Base-by-base conservation (phyloP, 345 rosid genomes). In the Syzygium oleosum region DNA sequence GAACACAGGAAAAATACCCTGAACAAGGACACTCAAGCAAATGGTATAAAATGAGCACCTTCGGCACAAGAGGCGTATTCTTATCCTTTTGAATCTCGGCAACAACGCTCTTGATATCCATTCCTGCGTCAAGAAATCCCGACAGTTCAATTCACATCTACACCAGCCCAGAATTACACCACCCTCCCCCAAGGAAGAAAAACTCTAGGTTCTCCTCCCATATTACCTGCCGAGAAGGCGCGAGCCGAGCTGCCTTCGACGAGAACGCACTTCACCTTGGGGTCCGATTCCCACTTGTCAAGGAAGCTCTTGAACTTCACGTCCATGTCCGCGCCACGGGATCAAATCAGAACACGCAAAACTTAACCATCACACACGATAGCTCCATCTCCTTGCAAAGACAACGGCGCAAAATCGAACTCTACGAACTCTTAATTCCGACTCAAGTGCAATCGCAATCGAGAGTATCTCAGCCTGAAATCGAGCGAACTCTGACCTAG, bases 201-300 rank as follows among this genome's bases (percentile, higher is more conserved):
- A 73, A 10, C 49, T 19, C 27, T 22, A 34, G 27, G 49, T 38
- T 38, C 49, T 56, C 61, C 41, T 61, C n/a, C 31, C 34, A 80
- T 51, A 78, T 85, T 92, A 96, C 99, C 99, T 80, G 99, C 95
- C 88, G 95, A 97, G 86, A 97, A 96, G 83, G 99, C 97, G 79
- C 99, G 97, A 80, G 96, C 89, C 5, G 96, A 86, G 87, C 98
- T 92, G 58, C 98, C 94, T 90, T 96, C 92, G 7, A 96, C 93
- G 58, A 97, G 61, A 52, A 96, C 99, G 91, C 98, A 97, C 85
- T 95, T 95, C 43, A 96, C 97, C 85, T 54, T 91, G 1, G 95
- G 95, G 88, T 97, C 99, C 51, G 87, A 89, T 91, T 96, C 99
- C 99, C 99, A 97, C 87, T 96, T 94, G 6, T 97, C 99, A 83